Percentiles rank a stretch among this genome's conserved stretches.
phyloP scores from a whole-genome alignment of 2,329 filamentous ascomycete species.

The Raffaelea arxii region DNA sequence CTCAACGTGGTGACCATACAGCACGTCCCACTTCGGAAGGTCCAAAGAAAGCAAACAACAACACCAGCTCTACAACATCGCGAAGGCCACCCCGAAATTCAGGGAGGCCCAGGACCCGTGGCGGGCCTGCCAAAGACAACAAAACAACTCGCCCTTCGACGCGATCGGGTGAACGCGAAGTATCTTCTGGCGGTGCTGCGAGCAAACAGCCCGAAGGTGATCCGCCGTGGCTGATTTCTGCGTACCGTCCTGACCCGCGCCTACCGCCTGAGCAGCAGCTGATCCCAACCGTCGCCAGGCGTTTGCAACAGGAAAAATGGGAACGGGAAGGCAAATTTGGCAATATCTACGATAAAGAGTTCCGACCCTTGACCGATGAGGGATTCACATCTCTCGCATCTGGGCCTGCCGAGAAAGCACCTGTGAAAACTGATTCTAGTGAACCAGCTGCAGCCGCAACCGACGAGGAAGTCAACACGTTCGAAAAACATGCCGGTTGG shows the following conservation, averaged over 20 bases:
- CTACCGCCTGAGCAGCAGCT: slow-evolving; percentile 93
- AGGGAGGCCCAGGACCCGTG: slow-evolving; percentile 54
- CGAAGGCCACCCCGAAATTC: too few relatives aligned
- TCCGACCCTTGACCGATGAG: slow-evolving; percentile 70
- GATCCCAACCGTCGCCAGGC: slow-evolving; percentile 83
- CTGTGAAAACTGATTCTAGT: too few relatives aligned
- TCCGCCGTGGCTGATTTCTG: slow-evolving; percentile 86
- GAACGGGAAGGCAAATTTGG: slow-evolving; percentile 84
- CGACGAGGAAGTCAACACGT: slow-evolving; percentile 8
- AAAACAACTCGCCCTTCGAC: slow-evolving; percentile 48
- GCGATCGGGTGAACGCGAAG: slow-evolving; percentile 49
- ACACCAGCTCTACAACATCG: too few relatives aligned
- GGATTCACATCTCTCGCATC: slow-evolving; percentile 37
- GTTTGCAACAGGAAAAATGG: slow-evolving; percentile 91
- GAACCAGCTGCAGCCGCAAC: too few relatives aligned
- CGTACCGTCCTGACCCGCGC: slow-evolving; percentile 92
- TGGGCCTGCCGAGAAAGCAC: slow-evolving; percentile 17
- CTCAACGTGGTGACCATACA: too few relatives aligned
- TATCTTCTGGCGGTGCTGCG: slow-evolving; percentile 27
- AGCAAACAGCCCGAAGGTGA: slow-evolving; percentile 79
- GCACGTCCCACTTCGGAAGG: slow-evolving; percentile 35
- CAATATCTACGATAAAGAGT: slow-evolving; percentile 76
- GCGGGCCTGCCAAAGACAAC: slow-evolving; percentile 20
- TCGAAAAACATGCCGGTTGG: slow-evolving; percentile 35
- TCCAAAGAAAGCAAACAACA: too few relatives aligned